Percentiles rank a stretch among this genome's conserved stretches.
Evolutionary conservation across 495 filamentous ascomycete genomes (phyloP).

Genomic region (Aspergillus affinis): DNA sequence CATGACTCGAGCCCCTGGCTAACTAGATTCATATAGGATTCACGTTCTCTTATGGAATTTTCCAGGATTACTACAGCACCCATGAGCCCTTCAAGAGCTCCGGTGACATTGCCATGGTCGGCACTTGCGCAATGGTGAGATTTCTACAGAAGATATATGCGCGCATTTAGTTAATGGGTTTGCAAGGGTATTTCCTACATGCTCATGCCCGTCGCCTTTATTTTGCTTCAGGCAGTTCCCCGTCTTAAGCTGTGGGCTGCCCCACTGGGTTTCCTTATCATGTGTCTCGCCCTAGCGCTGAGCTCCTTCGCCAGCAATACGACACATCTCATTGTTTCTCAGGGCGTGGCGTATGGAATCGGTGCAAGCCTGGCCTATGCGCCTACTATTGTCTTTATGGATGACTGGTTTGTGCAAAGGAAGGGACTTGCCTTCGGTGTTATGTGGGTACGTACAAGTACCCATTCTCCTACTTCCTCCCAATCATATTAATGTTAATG

Average conservation of each 20-base stretch:
- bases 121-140: constrained; percentile 44
- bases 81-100: constrained; percentile 48
- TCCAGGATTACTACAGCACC: constrained; percentile 56
- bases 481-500: too few relatives aligned
- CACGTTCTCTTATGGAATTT: constrained; percentile 61
- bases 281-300: constrained; percentile 37
- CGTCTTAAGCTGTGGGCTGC: constrained; percentile 34
- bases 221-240: constrained; percentile 40
- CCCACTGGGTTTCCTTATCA: constrained; percentile 42
- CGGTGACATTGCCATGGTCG: constrained; percentile 41
- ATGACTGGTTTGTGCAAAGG: constrained; percentile 54
- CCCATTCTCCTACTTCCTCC: too few relatives aligned
- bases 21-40: constrained; percentile 48
- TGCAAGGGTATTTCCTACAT: constrained; percentile 52
- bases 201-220: constrained; percentile 44
- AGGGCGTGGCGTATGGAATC: constrained; percentile 51
- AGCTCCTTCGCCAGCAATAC: constrained; percentile 47
- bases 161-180: neutral
- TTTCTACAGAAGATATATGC: neutral
- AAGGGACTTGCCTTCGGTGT: constrained; percentile 52
- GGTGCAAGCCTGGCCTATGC: constrained; percentile 46
- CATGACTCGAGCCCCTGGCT: neutral
- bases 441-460: constrained; percentile 36
- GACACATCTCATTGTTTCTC: constrained; percentile 47
- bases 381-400: constrained; percentile 48